Base-by-base conservation (phyloP, 2,329 filamentous ascomycete species). In the Geosmithia putterillii region DNA sequence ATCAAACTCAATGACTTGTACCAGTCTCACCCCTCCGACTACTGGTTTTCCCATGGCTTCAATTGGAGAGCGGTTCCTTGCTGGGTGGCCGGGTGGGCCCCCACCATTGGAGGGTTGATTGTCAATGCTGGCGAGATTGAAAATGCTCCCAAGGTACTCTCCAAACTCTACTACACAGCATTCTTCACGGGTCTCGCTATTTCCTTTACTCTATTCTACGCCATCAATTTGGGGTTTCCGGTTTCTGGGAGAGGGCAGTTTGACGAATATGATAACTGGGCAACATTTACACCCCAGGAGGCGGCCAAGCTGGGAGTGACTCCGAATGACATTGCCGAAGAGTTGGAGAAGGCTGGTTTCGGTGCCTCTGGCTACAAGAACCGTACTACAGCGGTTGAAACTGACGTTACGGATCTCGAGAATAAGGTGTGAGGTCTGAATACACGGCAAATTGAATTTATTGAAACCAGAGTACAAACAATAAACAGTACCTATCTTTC, bases 91-190 rank as follows among this genome's bases (percentile, higher is more conserved):
- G 57, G 58, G 14, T 60, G 58, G 49, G 52, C 54, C 4, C 57
- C 57, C 2, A 50, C 51, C 7, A 52, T 57, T 43, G 51, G 51
- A 0, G 54, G 54, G 2, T 49, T 57, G 43, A 50, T 57, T 34
- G 47, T 47, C 15, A 53, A 42, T 10, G 51, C 50, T 14, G 46
- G 44, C 18, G 36, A 25, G 6, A 45, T 47, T 19, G 35, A 20
- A 17, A 37, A 53, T 43, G 61, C 64, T 4, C 57, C 64, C 3
- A 54, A 54, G 23, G 54, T 53, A 3, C 47, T 69, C 32, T 61
- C 60, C n/a, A 55, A 71, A 49, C 48, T 71, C 17, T 70, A 70
- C 48, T 69, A 65, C 45, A 64, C 66, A 55, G 65, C 68, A 0
- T 71, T 70, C 46, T 57, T 70, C 12, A 56, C 67, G 15, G 67